Base-by-base conservation (phyloP, 2,329 filamentous ascomycete genomes). In the Monosporascus cannonballus region DNA sequence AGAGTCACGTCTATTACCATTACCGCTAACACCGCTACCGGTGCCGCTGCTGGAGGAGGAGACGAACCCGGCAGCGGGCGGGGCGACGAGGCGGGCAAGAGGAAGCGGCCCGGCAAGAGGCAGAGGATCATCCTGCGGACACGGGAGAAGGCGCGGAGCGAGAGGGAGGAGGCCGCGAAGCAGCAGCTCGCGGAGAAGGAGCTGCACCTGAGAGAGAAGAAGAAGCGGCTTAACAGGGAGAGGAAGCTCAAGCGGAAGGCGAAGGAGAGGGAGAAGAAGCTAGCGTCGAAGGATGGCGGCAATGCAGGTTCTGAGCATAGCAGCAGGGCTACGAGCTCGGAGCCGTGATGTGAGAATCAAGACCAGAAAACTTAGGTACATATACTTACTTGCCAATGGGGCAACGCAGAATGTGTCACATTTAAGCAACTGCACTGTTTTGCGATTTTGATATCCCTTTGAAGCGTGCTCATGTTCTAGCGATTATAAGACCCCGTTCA, bases 221-320 rank as follows among this genome's bases (percentile, higher is more conserved):
- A 83, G 71, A 83, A 83, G 69, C 73, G 80, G 58, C 63, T 83
- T 57, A 86, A 86, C 59, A 69, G 79, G 53, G 66, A 77, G 59
- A 84, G 80, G 71, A 84, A 85, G 70, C 59, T 84, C 55, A 79
- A 81, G 66, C 73, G 76, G 61, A 75, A 76, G 61, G 73, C 76
- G 44, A 85, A 85, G 68, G 79, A 76, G 56, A 81, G 75, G 64
- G 77, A 77, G 60, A 73, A 73, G 68, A 84, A 81, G 60, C 58
- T 67, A 62, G 64, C 56, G 14, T 56, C 49, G 18, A 62, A 60
- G 3, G 38, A 41, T 41, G 18, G 18, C 37, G 66, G 51, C 4
- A 62, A 61, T 25, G 62, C 38, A 18, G 57, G 39, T 27, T 61
- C 60, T 46, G 59, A 56, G 38, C 49, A 55, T 24, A 55, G 38